A percentile compares a stretch with the other conserved stretches of the same genome.
phyloP scores from a whole-genome alignment of 2,329 filamentous ascomycete genomes.

The Arthrobotrys entomopaga region DNA sequence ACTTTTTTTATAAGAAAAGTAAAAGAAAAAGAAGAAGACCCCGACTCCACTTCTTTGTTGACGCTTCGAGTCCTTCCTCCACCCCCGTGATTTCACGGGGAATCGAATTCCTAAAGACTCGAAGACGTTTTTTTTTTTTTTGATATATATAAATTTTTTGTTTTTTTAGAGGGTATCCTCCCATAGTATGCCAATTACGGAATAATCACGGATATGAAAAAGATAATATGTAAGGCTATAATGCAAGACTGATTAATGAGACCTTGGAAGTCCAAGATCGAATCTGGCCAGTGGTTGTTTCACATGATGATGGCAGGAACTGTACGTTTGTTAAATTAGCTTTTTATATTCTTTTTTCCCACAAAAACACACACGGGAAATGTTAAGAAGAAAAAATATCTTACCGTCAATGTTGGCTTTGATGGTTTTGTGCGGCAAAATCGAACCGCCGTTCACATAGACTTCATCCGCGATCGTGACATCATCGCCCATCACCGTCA shows the following conservation, averaged over 20 bases:
- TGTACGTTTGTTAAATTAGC: slow-evolving; percentile 51
- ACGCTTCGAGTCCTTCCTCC: no score
- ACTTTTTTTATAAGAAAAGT: no score
- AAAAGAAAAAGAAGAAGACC: no score
- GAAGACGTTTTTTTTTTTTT: no score
- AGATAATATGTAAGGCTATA: no score
- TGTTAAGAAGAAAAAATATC: slow-evolving; percentile 55
- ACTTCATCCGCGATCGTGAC: slow-evolving; percentile 98
- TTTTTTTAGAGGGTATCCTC: neutral
- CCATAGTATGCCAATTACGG: slow-evolving; percentile 2
- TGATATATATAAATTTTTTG: no score
- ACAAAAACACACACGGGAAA: no score
- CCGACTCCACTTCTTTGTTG: no score
- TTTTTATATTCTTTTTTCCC: neutral
- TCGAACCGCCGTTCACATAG: slow-evolving; percentile 95
- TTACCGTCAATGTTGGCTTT: slow-evolving; percentile 92
- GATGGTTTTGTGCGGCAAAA: slow-evolving; percentile 98
- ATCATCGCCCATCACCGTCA: slow-evolving; percentile 96
- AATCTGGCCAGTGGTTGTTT: neutral
- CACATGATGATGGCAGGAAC: slow-evolving; percentile 63
- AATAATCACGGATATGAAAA: neutral
- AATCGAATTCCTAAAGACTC: no score
- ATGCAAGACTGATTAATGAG: no score
- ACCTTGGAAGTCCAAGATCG: no score
- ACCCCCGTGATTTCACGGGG: no score